These are phyloP conservation scores for Powellomyces hirtus DNA, from an alignment of 192 early-diverging fungal genomes.

Conservation along the genomic window DNA sequence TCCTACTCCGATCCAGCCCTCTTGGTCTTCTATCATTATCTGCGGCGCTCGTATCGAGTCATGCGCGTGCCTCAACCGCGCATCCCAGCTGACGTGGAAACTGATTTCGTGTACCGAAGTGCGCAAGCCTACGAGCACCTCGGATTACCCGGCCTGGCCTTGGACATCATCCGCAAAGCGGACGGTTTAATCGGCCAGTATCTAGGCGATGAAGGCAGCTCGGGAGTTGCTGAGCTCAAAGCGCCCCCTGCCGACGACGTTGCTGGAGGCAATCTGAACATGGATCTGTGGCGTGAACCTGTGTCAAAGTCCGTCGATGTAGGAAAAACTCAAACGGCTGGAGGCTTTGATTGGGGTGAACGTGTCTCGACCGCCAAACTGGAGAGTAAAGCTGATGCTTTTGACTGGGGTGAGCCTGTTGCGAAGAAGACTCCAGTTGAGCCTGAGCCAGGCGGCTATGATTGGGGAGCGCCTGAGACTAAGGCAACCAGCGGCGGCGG, in stretches of 20 bases:
- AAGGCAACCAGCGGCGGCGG: conserved; percentile 11
- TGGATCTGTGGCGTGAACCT: conserved; percentile 1
- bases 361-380: not conserved
- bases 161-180: conserved; percentile 65
- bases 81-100: conserved; percentile 54
- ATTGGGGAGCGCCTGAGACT: conserved; percentile 40
- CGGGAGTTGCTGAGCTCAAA: conserved; percentile 1
- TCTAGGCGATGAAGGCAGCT: conserved; percentile 39
- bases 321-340: not conserved
- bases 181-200: conserved; percentile 22
- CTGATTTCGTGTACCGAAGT: conserved; percentile 59
- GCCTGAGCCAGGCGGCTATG: conserved; percentile 28
- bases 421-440: not conserved
- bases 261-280: conserved; percentile 12
- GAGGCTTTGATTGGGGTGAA: conserved; percentile 11
- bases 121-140: conserved; percentile 72
- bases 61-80: conserved; percentile 46
- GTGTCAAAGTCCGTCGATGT: not conserved
- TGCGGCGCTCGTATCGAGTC: conserved; percentile 53
- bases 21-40: conserved; percentile 66
- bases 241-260: conserved; percentile 18
- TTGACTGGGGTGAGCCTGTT: conserved; percentile 35
- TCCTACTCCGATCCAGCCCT: conserved; percentile 59
- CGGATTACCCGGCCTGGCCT: conserved; percentile 72
- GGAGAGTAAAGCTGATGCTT: not conserved